Evolutionary conservation across 75 land plant species (phyloP).

Genomic region (Pinus albicaulis): DNA sequence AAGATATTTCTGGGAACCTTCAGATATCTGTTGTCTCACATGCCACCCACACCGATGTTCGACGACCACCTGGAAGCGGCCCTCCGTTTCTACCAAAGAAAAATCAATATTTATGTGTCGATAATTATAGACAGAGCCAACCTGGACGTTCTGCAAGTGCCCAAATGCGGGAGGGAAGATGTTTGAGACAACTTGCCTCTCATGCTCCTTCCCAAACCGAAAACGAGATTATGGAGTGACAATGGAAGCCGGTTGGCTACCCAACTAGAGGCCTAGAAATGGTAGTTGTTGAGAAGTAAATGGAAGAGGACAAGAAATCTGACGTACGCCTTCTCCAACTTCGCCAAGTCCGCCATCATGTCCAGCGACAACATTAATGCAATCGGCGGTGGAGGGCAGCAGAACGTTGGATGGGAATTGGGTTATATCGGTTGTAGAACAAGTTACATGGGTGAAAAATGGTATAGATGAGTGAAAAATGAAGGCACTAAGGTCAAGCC

Average conservation of each 20-base stretch:
- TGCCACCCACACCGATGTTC: neutral
- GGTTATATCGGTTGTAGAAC: no score
- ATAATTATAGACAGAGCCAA: conserved; percentile 13
- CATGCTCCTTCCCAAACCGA: neutral
- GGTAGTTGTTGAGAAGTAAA: no score
- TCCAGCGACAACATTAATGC: neutral
- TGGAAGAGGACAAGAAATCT: conserved; percentile 1
- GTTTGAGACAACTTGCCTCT: neutral
- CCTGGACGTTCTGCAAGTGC: conserved; percentile 1
- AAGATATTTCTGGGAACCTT: conserved; percentile 14
- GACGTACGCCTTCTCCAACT: conserved; percentile 13
- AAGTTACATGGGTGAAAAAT: no score
- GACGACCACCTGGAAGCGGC: conserved; percentile 11
- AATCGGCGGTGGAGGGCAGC: no score
- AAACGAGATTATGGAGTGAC: neutral
- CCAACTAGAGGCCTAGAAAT: no score
- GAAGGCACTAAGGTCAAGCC: no score
- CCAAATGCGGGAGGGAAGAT: conserved; percentile 27
- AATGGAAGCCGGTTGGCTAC: neutral
- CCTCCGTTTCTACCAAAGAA: conserved; percentile 15
- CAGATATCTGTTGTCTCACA: conserved; percentile 16
- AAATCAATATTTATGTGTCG: conserved; percentile 14
- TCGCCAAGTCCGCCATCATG: neutral
- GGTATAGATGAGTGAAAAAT: no score
- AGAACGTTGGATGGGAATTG: no score